Conservation (phyloP, 2,329 filamentous ascomycete genomes). For the Ceratocystis ficicola region DNA sequence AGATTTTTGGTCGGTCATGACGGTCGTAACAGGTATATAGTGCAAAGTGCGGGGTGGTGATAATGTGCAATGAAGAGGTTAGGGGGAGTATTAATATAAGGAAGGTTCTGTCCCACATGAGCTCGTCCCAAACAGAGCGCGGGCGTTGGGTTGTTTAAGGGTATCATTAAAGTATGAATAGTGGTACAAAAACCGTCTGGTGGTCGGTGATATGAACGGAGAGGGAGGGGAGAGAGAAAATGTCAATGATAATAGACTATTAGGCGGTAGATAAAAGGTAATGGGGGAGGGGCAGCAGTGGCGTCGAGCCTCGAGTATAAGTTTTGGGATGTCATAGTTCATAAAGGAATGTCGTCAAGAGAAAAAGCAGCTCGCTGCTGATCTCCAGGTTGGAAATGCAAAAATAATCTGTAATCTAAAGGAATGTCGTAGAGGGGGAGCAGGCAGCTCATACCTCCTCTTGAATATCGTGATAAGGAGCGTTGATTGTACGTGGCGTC, state of each 20-base stretch:
- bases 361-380: constrained; percentile 10
- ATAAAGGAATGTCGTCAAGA: constrained; percentile 18
- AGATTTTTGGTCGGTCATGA: constrained; percentile 23
- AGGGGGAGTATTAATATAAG: constrained; percentile 5
- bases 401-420: constrained; percentile 12
- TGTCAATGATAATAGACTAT: not conserved
- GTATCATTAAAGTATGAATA: constrained; percentile 19
- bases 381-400: constrained; percentile 9
- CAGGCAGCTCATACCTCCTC: constrained; percentile 4
- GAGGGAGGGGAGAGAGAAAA: not conserved
- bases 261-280: not conserved
- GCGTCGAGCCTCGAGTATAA: constrained; percentile 20
- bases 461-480: constrained; percentile 17
- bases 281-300: constrained; percentile 6
- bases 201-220: not conserved
- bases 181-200: constrained; percentile 17
- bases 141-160: constrained; percentile 17
- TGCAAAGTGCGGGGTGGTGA: constrained; percentile 11
- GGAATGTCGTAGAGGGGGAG: constrained; percentile 14
- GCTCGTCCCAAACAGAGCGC: constrained; percentile 14
- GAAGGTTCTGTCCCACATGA: constrained; percentile 20
- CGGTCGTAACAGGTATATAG: constrained; percentile 21
- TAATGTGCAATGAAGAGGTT: constrained; percentile 6
- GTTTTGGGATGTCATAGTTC: constrained; percentile 3
- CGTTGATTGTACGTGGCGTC: constrained; percentile 21